Conservation (phyloP, 164 flowering plant genomes). For the Stephania cephalantha region DNA sequence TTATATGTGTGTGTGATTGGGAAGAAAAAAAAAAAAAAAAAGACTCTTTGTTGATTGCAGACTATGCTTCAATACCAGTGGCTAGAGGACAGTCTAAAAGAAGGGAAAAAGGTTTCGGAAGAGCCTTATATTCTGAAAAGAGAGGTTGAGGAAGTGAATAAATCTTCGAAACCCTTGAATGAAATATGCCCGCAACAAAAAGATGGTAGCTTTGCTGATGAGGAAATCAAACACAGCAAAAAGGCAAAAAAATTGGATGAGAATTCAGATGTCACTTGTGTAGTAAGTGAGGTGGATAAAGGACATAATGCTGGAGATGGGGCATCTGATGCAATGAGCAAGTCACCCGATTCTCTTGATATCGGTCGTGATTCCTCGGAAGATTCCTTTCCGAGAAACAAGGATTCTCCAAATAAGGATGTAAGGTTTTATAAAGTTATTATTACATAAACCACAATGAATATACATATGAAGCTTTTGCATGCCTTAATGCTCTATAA, state of each 20-base stretch:
- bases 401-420: slow-evolving; percentile 23
- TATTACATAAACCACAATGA: neutral
- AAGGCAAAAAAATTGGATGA: slow-evolving; percentile 28
- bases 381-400: slow-evolving; percentile 14
- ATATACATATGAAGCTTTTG: neutral
- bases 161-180: slow-evolving; percentile 14
- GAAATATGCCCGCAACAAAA: slow-evolving; percentile 9
- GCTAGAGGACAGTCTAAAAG: slow-evolving; percentile 80
- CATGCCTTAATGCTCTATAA: neutral
- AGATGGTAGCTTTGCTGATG: slow-evolving; percentile 15
- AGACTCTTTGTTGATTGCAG: slow-evolving; percentile 30
- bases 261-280: slow-evolving; percentile 15
- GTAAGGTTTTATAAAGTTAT: slow-evolving; percentile 27
- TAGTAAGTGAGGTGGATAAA: slow-evolving; percentile 11
- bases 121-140: slow-evolving; percentile 41
- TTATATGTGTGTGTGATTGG: neutral
- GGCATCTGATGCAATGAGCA: slow-evolving; percentile 15
- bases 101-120: slow-evolving; percentile 61
- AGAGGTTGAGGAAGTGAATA: slow-evolving; percentile 22
- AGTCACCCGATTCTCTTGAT: slow-evolving; percentile 16
- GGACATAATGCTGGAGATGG: slow-evolving; percentile 11
- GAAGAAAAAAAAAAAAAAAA: neutral
- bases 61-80: slow-evolving; percentile 66
- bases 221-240: slow-evolving; percentile 22
- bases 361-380: slow-evolving; percentile 5